Evolutionary conservation across 2,329 filamentous ascomycete species (phyloP), one percentile per base, ranked within the genome.

Genomic region (Acrocalymma vagum): DNA sequence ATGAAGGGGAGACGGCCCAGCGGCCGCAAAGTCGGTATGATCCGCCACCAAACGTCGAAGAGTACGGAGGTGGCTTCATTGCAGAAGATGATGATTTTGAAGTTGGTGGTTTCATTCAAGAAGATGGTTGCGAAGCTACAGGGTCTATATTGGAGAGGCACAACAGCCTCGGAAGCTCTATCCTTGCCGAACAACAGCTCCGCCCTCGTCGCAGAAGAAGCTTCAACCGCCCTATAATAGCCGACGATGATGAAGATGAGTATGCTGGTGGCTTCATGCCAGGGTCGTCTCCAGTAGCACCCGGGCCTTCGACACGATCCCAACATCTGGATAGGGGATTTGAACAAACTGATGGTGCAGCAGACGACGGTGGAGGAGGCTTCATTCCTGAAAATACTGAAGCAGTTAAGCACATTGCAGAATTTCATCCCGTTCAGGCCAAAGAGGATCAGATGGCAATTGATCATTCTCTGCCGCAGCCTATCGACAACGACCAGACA

Each of bases 1-100:
- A 79, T 2, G 79, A 80, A 3, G 76, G 79, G 23, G 74, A 78
- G 14, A 53, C 51, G n/a, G 48, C 56, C 1, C 51, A 64, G 33
- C 57, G 61, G 4, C 47, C 55, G 20, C 47, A 46, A 27, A 32
- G 48, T 30, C 20, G 21, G n/a, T 47, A 57, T 23, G 38, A 45
- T 20, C 46, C 47, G 13, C 28, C 37, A 17, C 11, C 38, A 14
- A 27, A 35, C 9, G 13, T 42, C 28, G 31, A 46, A 18, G 31
- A 44, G 3, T 53, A 55, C 22, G 54, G 41, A 4, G 58, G 51
- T 10, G 58, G 51, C 4, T 61, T 56, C 20, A 16, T 52, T 29
- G 29, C 38, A 1, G 43, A 54, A 6, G 36, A 27, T 1, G 45
- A 38, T 9, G 48, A 46, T 6, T 30, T 48, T 4, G 46, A 40